A percentile compares a stretch with the other conserved stretches of the same genome.
Conservation (phyloP, 495 filamentous ascomycete genomes). For the Haplographium delicatum region DNA sequence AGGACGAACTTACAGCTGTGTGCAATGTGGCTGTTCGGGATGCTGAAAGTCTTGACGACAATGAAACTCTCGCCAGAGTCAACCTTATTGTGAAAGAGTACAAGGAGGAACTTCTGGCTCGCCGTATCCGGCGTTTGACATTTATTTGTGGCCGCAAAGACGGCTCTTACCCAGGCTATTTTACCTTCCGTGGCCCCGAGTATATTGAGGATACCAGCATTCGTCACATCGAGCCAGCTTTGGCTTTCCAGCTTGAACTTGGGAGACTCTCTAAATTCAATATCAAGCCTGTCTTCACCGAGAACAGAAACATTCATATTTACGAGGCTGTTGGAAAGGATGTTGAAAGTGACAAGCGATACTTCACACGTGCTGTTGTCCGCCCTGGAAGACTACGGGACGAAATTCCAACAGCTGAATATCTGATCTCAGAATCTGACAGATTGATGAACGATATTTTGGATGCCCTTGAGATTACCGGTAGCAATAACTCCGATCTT, state of each 20-base stretch:
- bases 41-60: constrained; percentile 79
- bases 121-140: constrained; percentile 80
- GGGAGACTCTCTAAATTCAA: constrained; percentile 91
- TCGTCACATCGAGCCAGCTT: constrained; percentile 91
- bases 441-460: constrained; percentile 96
- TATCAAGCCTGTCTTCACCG: constrained; percentile 96
- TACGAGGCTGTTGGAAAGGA: constrained; percentile 95
- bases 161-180: constrained; percentile 94
- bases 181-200: constrained; percentile 88
- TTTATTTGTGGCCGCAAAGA: constrained; percentile 96
- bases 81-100: constrained; percentile 67
- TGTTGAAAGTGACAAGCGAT: constrained; percentile 91
- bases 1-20: constrained; percentile 82
- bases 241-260: constrained; percentile 97
- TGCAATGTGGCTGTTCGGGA: constrained; percentile 90
- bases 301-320: constrained; percentile 98
- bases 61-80: constrained; percentile 71
- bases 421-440: constrained; percentile 95
- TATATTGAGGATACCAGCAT: constrained; percentile 92
- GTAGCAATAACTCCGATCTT: constrained; percentile 97
- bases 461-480: constrained; percentile 95
- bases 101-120: constrained; percentile 76
- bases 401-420: constrained; percentile 95
- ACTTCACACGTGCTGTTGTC: constrained; percentile 94
- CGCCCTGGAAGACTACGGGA: constrained; percentile 88